phyloP scores from a whole-genome alignment of 2,329 filamentous ascomycete genomes.

The Arthrobotrys megalospora region DNA sequence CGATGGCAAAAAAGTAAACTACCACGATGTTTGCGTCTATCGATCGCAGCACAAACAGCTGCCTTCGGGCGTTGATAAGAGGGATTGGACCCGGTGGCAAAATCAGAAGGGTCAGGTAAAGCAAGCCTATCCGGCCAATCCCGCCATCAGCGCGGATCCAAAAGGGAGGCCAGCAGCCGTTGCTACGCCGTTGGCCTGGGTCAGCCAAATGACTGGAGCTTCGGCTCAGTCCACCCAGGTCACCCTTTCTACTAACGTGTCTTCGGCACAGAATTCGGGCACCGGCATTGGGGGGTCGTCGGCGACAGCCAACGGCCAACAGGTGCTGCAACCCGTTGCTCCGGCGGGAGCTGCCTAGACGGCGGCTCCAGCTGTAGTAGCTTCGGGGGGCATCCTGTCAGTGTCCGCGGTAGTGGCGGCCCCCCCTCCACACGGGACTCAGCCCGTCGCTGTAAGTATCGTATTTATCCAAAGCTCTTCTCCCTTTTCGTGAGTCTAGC shows the following conservation, averaged over 20 bases:
- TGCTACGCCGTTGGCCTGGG: constrained; percentile 26
- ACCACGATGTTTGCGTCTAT: constrained; percentile 44
- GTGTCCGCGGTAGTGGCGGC: neutral
- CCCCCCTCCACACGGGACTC: constrained; percentile 3
- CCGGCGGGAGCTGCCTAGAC: constrained; percentile 3
- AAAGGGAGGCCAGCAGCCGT: constrained; percentile 24
- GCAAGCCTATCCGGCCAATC: constrained; percentile 7
- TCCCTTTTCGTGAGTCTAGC: neutral
- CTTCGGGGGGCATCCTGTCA: constrained; percentile 1
- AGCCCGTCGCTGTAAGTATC: constrained; percentile 15
- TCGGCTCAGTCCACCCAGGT: constrained; percentile 4
- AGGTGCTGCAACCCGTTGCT: constrained; percentile 20
- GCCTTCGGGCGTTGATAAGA: constrained; percentile 11
- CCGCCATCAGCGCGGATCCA: constrained; percentile 6
- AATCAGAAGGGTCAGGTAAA: constrained; percentile 16
- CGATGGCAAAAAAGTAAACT: constrained; percentile 40
- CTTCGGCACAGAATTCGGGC: constrained; percentile 31
- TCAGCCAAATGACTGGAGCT: constrained; percentile 6
- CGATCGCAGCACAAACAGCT: constrained; percentile 4
- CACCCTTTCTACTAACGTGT: constrained; percentile 35
- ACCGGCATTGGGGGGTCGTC: constrained; percentile 26
- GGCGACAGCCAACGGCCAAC: constrained; percentile 21
- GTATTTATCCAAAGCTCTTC: neutral
- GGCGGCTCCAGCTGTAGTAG: constrained; percentile 15
- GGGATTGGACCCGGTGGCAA: constrained; percentile 30